A percentile compares a stretch with the other conserved stretches of the same genome.
Conservation (phyloP, 129 eudicot genomes). For the Centaurea solstitialis region DNA sequence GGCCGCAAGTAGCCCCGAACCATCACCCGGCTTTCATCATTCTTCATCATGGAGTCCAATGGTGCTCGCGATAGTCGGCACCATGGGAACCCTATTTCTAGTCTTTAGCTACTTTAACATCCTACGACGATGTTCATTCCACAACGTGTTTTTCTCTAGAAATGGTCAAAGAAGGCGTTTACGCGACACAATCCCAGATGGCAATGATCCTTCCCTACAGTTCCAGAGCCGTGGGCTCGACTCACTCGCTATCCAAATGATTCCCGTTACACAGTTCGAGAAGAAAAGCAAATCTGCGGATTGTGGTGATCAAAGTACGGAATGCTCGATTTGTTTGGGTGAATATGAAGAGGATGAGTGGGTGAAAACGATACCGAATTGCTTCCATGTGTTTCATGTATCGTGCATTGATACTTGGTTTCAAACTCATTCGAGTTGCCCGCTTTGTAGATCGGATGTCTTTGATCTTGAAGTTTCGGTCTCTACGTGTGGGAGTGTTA, state of each 20-base stretch:
- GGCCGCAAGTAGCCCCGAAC: slow-evolving; percentile 38
- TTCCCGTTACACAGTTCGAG: slow-evolving; percentile 55
- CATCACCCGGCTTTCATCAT: slow-evolving; percentile 33
- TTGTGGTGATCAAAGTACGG: slow-evolving; percentile 24
- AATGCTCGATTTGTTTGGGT: slow-evolving; percentile 78
- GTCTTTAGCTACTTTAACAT: slow-evolving; percentile 50
- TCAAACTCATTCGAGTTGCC: slow-evolving; percentile 65
- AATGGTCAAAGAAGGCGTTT: slow-evolving; percentile 46
- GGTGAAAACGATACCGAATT: slow-evolving; percentile 62
- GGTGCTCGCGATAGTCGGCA: slow-evolving; percentile 40
- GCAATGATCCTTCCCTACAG: slow-evolving; percentile 39
- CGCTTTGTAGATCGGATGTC: slow-evolving; percentile 62
- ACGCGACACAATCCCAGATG: slow-evolving; percentile 36
- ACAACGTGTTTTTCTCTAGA: slow-evolving; percentile 9
- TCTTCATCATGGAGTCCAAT: slow-evolving; percentile 51
- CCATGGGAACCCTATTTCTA: slow-evolving; percentile 51
- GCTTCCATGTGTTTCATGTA: slow-evolving; percentile 68
- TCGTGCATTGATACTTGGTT: slow-evolving; percentile 81
- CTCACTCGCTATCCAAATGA: slow-evolving; percentile 40
- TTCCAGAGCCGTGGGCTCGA: slow-evolving; percentile 61
- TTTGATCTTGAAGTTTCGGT: slow-evolving; percentile 33
- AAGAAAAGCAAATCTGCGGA: slow-evolving; percentile 30
- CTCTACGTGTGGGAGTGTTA: slow-evolving; percentile 22
- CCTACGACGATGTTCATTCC: slow-evolving; percentile 34
- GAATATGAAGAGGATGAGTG: slow-evolving; percentile 72